A percentile compares a stretch with the other conserved stretches of the same genome.
Evolutionary conservation across 371 early-diverging fungal genomes (phyloP).

Genomic region (Circinella umbellata): DNA sequence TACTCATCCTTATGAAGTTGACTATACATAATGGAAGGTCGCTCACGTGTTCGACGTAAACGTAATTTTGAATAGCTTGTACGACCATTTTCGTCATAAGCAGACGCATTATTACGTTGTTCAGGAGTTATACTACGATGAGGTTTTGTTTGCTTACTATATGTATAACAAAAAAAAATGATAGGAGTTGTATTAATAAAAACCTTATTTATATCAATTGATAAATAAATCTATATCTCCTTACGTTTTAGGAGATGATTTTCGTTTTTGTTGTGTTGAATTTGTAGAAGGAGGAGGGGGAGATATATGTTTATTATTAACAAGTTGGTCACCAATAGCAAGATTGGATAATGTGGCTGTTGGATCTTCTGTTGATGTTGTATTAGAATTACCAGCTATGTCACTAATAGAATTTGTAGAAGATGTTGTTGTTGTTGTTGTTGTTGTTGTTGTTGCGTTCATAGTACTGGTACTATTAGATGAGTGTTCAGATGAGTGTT

Average conservation of each 20-base stretch:
- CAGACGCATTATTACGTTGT: conserved; percentile 1
- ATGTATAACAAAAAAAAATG: not conserved
- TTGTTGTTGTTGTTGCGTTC: too few relatives aligned
- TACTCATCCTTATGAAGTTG: conserved; percentile 46
- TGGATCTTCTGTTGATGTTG: not conserved
- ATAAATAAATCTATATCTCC: not conserved
- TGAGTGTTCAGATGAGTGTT: not conserved
- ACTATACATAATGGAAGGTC: conserved; percentile 37
- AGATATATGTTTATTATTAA: not conserved
- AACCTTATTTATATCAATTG: not conserved
- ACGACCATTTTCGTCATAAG: conserved; percentile 48
- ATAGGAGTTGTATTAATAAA: not conserved
- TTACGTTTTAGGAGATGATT: not conserved
- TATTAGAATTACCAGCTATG: not conserved
- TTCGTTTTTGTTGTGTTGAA: not conserved
- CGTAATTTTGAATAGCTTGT: conserved; percentile 47
- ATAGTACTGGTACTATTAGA: too few relatives aligned
- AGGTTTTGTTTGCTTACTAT: conserved; percentile 1
- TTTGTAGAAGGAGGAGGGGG: not conserved
- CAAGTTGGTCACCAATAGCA: not conserved
- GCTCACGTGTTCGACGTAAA: conserved; percentile 44
- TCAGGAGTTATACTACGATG: conserved; percentile 13
- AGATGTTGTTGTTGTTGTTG: not conserved
- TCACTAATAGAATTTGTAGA: too few relatives aligned
- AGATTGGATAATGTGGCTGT: not conserved